These are phyloP conservation scores for Hemileccinum hortonii DNA, from an alignment of 1,284 basidiomycete genomes.

Conservation along the genomic window DNA sequence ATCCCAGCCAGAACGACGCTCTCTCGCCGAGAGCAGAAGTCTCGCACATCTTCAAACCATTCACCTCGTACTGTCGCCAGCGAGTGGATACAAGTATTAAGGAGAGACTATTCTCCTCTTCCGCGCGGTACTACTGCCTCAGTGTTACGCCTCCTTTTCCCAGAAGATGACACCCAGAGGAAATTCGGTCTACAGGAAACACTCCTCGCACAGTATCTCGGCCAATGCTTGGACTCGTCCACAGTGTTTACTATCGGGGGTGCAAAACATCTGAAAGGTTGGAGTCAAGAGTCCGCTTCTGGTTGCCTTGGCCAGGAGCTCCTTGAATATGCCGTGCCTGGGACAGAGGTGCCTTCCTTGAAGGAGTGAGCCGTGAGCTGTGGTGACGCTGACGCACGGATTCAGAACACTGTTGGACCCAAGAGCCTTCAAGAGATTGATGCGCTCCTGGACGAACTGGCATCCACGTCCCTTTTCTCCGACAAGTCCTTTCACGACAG, in stretches of 20 bases:
- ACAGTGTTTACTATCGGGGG: constrained; percentile 24
- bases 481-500: constrained; percentile 32
- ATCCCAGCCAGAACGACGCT: constrained; percentile 27
- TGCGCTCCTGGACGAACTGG: constrained; percentile 68
- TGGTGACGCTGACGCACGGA: constrained; percentile 10
- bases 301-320: constrained; percentile 76
- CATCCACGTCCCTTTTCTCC: constrained; percentile 64
- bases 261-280: constrained; percentile 41
- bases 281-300: constrained; percentile 48
- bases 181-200: constrained; percentile 76
- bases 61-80: constrained; percentile 43
- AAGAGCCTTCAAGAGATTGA: constrained; percentile 56
- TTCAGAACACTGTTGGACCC: constrained; percentile 30
- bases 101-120: constrained; percentile 43
- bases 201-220: constrained; percentile 56
- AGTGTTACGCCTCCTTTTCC: constrained; percentile 77
- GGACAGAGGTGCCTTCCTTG: constrained; percentile 20
- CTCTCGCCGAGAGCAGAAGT: constrained; percentile 16
- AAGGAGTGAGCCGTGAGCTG: neutral
- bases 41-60: constrained; percentile 23
- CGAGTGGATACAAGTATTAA: constrained; percentile 49
- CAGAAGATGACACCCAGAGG: constrained; percentile 69
- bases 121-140: constrained; percentile 49
- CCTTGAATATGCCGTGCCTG: constrained; percentile 33
- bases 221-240: constrained; percentile 49